Evolutionary conservation across 148 eudicot species (phyloP), one percentile per base, ranked within the genome.

Genomic region (Silene latifolia): DNA sequence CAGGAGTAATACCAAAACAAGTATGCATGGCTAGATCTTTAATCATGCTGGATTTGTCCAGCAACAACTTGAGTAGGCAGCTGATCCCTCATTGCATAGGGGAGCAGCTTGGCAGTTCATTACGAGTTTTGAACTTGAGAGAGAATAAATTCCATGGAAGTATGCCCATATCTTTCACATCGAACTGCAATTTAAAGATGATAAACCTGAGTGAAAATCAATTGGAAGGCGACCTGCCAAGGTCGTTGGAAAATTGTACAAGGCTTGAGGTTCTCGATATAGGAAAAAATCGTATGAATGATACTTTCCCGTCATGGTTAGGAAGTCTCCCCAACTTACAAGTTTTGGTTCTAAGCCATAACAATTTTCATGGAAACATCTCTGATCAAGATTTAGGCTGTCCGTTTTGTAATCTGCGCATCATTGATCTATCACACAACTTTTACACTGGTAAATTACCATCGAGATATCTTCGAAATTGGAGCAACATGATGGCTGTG

Each of bases 301-400:
- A 83, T 29, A 63, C 67, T 48, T 87, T 87, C 21, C 90, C 91
- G 1, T 63, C 73, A 18, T 88, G 88, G 87, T 25, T 82, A 65
- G 81, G 81, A 54, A 20, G 27, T 18, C 80, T 86, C 48, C 80
- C 80, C 5, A 23, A 74, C 46, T 76, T 86, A 79, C 35, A 79
- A 51, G 75, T 87, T 67, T 77, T 87, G 12, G 13, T 78, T 8
- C 44, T 80, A 54, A 18, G 83, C 19, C 39, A 63, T 15, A 86
- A 88, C 74, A 82, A 51, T 29, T 83, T 88, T 6, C 63, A 83
- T 53, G 88, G 88, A 1, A 54, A 2, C 15, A 73, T 85, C 14
- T 17, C 6, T 4, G 27, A 20, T 10, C 51, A 10, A n/a, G 17
- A 24, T 1, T 82, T 86, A 29, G 72, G 70, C 8, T 67, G 39